A percentile compares a stretch with the other conserved stretches of the same genome.
Evolutionary conservation across 495 filamentous ascomycete genomes (phyloP).

Genomic region (Penicillium bovifimosum): DNA sequence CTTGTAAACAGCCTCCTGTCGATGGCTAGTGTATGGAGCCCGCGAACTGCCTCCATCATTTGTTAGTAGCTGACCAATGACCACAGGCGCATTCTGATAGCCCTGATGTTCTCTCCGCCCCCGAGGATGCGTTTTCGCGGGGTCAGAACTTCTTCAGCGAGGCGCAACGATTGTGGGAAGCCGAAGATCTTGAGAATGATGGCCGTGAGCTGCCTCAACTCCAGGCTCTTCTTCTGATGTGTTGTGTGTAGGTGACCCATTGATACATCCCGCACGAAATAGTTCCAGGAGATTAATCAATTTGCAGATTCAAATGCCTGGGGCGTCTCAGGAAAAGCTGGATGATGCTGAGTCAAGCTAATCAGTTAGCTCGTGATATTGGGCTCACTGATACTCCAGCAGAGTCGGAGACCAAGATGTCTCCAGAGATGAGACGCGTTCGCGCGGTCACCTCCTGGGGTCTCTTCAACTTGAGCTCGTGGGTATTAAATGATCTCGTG

Average conservation of each 20-base stretch:
- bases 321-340: conserved; percentile 29
- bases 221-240: conserved; percentile 35
- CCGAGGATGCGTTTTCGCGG: conserved; percentile 23
- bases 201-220: conserved; percentile 27
- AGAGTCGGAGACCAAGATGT: conserved; percentile 8
- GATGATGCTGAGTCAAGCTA: conserved; percentile 33
- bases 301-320: conserved; percentile 27
- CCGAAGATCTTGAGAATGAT: conserved; percentile 37
- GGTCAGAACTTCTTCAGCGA: conserved; percentile 31
- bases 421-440: conserved; percentile 20
- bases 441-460: conserved; percentile 32
- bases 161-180: conserved; percentile 32
- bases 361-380: conserved; percentile 31
- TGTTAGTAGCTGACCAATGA: conserved; percentile 1
- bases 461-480: conserved; percentile 33
- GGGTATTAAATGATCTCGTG: background rate
- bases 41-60: background rate
- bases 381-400: conserved; percentile 23
- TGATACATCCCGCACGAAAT: background rate
- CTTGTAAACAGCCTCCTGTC: conserved; percentile 40
- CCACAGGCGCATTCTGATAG: conserved; percentile 42
- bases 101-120: conserved; percentile 37
- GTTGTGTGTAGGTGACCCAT: conserved; percentile 27
- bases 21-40: conserved; percentile 33
- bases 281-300: conserved; percentile 9